Conservation (phyloP, 768 basidiomycete genomes). For the Cyathus striatus region DNA sequence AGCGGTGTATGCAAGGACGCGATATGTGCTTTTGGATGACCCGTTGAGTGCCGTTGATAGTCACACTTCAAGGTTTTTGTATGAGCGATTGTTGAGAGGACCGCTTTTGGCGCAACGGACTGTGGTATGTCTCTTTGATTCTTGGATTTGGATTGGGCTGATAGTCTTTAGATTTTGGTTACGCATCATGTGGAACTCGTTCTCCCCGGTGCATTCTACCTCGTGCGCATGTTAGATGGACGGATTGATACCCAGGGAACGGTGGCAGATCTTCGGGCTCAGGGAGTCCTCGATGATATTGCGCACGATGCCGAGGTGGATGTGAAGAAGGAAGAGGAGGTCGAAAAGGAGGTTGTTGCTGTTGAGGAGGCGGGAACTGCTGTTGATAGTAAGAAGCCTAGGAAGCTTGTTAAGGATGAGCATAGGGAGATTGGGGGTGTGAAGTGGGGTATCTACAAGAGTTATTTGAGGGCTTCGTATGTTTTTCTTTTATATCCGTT, state of each 20-base stretch:
- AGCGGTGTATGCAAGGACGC: constrained; percentile 70
- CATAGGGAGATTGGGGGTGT: constrained; percentile 78
- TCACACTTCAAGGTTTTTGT: constrained; percentile 27
- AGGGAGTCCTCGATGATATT: constrained; percentile 60
- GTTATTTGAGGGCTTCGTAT: constrained; percentile 67
- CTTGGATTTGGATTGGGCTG: background rate
- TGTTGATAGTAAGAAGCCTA: constrained; percentile 50
- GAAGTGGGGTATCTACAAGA: constrained; percentile 67
- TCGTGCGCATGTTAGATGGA: constrained; percentile 79
- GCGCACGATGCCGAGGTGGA: constrained; percentile 45
- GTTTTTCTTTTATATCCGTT: background rate
- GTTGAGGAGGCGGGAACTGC: constrained; percentile 20
- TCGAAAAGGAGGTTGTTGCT: constrained; percentile 19
- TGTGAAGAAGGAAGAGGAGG: constrained; percentile 40
- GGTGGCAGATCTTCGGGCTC: constrained; percentile 54
- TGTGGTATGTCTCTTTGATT: constrained; percentile 44
- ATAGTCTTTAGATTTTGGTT: constrained; percentile 35
- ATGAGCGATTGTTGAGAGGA: constrained; percentile 23
- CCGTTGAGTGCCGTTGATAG: constrained; percentile 60
- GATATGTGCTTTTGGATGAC: constrained; percentile 74
- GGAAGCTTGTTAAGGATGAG: constrained; percentile 78
- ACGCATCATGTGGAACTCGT: constrained; percentile 86
- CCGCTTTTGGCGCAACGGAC: constrained; percentile 25
- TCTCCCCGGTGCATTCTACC: constrained; percentile 65
- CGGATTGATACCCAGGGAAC: constrained; percentile 74